Conservation (phyloP, 371 early-diverging fungal genomes). For the Umbelopsis sp. region DNA sequence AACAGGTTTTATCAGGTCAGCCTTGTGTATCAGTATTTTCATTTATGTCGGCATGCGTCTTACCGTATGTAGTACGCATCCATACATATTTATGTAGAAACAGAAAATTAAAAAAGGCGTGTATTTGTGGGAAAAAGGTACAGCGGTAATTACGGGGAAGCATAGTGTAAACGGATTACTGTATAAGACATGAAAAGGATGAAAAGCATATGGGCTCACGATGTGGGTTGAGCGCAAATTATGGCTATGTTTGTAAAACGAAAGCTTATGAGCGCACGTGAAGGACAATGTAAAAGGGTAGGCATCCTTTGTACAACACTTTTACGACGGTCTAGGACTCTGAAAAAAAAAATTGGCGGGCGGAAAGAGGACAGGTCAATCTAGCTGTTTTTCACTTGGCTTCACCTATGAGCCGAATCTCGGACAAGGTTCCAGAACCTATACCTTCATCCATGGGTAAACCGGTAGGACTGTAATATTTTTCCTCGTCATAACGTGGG, state of each 20-base stretch:
- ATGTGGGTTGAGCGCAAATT: too few species aligned
- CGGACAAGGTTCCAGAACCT: slow-evolving; percentile 11
- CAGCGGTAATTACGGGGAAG: too few species aligned
- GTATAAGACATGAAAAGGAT: too few species aligned
- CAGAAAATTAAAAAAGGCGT: too few species aligned
- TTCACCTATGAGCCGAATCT: slow-evolving; percentile 14
- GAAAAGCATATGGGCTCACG: too few species aligned
- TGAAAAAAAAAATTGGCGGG: not conserved
- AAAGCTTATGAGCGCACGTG: too few species aligned
- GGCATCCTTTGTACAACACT: too few species aligned
- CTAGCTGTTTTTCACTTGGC: slow-evolving; percentile 18
- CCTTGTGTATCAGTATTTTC: not conserved
- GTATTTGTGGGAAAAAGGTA: too few species aligned
- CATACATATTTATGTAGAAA: not conserved
- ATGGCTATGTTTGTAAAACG: too few species aligned
- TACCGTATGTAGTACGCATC: not conserved
- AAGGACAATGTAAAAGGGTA: too few species aligned
- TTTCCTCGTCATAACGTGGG: not conserved
- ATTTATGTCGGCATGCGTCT: not conserved
- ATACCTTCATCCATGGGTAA: slow-evolving; percentile 15
- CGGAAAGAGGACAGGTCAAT: not conserved
- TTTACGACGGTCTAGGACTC: not conserved
- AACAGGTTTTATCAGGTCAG: not conserved
- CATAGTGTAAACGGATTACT: too few species aligned
- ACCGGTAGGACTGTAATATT: slow-evolving; percentile 5